Evolutionary conservation across 163 green algal genomes (phyloP).

Genomic region (Chlamydomonas reinhardtii): DNA sequence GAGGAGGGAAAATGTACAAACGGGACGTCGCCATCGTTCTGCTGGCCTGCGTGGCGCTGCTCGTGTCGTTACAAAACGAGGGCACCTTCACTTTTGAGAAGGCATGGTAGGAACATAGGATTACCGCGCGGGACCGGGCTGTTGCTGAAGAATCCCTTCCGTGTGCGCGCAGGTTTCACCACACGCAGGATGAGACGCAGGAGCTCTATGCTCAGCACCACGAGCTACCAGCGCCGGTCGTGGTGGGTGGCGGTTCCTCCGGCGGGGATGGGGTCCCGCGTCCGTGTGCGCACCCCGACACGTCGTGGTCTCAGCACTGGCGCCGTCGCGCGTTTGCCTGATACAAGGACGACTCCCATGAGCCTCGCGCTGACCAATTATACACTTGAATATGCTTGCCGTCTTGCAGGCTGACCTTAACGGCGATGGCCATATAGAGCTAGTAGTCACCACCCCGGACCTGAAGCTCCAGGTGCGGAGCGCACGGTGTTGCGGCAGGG

Average conservation of each 20-base stretch:
- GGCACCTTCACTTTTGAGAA: slow-evolving; percentile 84
- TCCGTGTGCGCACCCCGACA: too few species aligned
- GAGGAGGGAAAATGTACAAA: slow-evolving; percentile 76
- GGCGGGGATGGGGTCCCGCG: neutral
- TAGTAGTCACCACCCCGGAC: slow-evolving; percentile 79
- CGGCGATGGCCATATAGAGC: slow-evolving; percentile 88
- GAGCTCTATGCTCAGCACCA: slow-evolving; percentile 53
- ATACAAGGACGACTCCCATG: too few species aligned
- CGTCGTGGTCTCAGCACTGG: too few species aligned
- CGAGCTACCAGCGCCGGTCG: slow-evolving; percentile 62
- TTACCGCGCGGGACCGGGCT: too few species aligned
- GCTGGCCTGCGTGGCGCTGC: slow-evolving; percentile 81
- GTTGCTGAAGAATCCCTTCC: too few species aligned
- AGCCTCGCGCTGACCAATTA: too few species aligned
- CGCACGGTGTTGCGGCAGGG: too few species aligned
- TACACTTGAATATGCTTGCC: too few species aligned
- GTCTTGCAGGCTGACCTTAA: slow-evolving; percentile 88
- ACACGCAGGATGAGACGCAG: slow-evolving; percentile 39
- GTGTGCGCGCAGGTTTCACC: slow-evolving; percentile 61
- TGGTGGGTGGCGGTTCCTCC: slow-evolving; percentile 51
- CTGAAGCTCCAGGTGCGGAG: slow-evolving; percentile 69
- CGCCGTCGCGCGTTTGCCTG: too few species aligned
- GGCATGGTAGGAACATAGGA: slow-evolving; percentile 73
- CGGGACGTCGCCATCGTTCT: slow-evolving; percentile 86
- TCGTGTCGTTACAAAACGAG: slow-evolving; percentile 87